Evolutionary conservation across 768 basidiomycete species (phyloP).

Genomic region (Panus rudis): DNA sequence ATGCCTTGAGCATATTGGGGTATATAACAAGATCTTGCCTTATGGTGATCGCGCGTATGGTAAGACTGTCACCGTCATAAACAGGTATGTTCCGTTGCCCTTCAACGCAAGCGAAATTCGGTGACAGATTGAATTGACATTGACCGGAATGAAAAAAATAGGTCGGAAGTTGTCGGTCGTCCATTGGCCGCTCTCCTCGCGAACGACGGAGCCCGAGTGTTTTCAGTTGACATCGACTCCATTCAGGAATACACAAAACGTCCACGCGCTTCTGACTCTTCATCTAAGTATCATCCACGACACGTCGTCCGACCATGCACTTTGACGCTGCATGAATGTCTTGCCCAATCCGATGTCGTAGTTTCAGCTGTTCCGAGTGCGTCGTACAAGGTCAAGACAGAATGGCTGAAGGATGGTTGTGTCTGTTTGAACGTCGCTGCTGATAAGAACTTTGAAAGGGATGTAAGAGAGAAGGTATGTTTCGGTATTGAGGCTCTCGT

Average conservation of each 20-base stretch:
- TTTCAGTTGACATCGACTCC: slow-evolving; percentile 93
- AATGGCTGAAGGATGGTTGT: slow-evolving; percentile 88
- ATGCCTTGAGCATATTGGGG: slow-evolving; percentile 81
- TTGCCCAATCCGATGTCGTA: slow-evolving; percentile 85
- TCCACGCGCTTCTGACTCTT: slow-evolving; percentile 41
- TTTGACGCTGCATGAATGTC: slow-evolving; percentile 69
- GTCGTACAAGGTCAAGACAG: slow-evolving; percentile 84
- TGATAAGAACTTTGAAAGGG: slow-evolving; percentile 94
- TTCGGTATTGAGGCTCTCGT: not conserved
- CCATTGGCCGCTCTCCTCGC: slow-evolving; percentile 93
- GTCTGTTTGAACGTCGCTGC: slow-evolving; percentile 88
- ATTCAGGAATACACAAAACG: slow-evolving; percentile 97
- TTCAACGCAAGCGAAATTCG: no score
- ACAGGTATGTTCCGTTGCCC: slow-evolving; percentile 51
- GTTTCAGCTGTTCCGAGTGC: slow-evolving; percentile 87
- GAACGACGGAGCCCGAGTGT: slow-evolving; percentile 94
- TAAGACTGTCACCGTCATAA: slow-evolving; percentile 89
- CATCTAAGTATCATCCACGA: slow-evolving; percentile 63
- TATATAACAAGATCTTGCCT: slow-evolving; percentile 87
- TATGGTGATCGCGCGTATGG: slow-evolving; percentile 96
- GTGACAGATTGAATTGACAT: no score
- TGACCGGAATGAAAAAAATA: no score
- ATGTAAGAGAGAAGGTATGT: slow-evolving; percentile 84
- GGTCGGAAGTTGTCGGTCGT: slow-evolving; percentile 95
- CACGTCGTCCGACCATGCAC: slow-evolving; percentile 72